Evolutionary conservation across 2,329 filamentous ascomycete species (phyloP), one percentile per base, ranked within the genome.

Genomic region (Microsporum canis): DNA sequence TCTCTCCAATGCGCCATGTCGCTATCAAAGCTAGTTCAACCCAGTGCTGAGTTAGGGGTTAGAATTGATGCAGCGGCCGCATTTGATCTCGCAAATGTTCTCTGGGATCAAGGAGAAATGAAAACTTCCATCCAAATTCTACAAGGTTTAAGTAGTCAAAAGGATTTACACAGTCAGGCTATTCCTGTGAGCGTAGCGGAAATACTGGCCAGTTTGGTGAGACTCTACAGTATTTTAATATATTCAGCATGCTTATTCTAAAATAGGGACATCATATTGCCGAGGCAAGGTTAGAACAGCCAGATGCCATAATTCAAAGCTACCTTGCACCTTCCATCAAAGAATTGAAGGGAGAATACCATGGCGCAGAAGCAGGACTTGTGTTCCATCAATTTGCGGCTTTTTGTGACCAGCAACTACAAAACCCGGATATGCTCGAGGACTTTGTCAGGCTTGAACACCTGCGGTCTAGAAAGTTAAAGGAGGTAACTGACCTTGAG

Each of bases 21-120:
- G 31, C 79, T 99, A n/a, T 88, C 85, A 10, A 85, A 89, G 60
- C 80, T 97, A 31, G 83, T 91, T n/a, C 71, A 78, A 4, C 78
- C 85, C 2, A 94, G 88, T 70, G 80, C 82, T 63, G 78, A 82
- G 0, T 73, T 89, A n/a, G 89, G 88, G 0, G 75, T 97, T 1
- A 82, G 85, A 61, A 84, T 96, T 51, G 87, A 91, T 69, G 88
- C 86, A 10, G 86, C 86, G 10, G 84, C 91, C 43, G 85, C 86
- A 65, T 83, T 92, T 60, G 94, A 97, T 72, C 84, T 89, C 5
- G 91, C 95, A 8, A 90, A 88, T 68, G 90, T 95, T 5, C 78
- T 99, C 0, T 99, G 94, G 92, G 90, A 95, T 64, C 88, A 96
- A 70, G 91, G 91, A 10, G 92, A 99, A 72, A 89, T 89, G 78